A percentile compares a stretch with the other conserved stretches of the same genome.
Conservation (phyloP, 352 stramenopile genomes). For the Pythium guiyangense region DNA sequence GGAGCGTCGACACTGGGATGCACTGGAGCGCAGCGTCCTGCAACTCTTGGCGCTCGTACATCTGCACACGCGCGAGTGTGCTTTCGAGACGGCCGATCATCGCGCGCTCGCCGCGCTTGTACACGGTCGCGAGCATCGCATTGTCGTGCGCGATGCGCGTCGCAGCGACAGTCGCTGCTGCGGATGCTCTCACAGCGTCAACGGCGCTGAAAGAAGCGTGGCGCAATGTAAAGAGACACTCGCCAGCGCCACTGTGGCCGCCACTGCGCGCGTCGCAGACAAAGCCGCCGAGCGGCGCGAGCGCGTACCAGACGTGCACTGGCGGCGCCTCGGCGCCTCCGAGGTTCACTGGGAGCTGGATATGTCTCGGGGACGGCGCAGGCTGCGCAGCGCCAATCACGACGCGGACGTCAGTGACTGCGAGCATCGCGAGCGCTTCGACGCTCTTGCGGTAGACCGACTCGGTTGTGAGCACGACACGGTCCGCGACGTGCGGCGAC, state of each 20-base stretch:
- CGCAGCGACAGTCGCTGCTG: constrained; percentile 8
- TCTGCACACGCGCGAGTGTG: constrained; percentile 43
- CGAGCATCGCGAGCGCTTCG: constrained; percentile 32
- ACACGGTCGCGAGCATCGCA: constrained; percentile 30
- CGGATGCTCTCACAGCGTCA: constrained; percentile 15
- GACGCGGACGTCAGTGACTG: constrained; percentile 60
- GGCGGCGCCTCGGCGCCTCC: constrained; percentile 21
- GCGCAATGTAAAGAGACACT: constrained; percentile 61
- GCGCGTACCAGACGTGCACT: constrained; percentile 56
- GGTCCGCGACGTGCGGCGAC: constrained; percentile 6
- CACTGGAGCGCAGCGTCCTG: constrained; percentile 60
- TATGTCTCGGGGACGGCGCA: constrained; percentile 22
- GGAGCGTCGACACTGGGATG: constrained; percentile 61
- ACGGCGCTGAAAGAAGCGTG: constrained; percentile 22
- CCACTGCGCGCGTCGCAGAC: constrained; percentile 31
- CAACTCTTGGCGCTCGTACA: constrained; percentile 63
- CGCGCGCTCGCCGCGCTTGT: constrained; percentile 36
- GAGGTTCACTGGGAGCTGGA: constrained; percentile 55
- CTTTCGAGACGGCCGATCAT: constrained; percentile 45
- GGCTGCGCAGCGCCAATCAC: constrained; percentile 25
- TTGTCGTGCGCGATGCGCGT: constrained; percentile 18
- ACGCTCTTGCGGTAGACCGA: constrained; percentile 10
- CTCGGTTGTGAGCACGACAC: constrained; percentile 28
- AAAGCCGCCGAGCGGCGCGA: constrained; percentile 54
- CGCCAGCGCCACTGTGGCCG: constrained; percentile 53